Evolutionary conservation across 192 early-diverging fungal genomes (phyloP).

Genomic region (Umbelopsis sp.): DNA sequence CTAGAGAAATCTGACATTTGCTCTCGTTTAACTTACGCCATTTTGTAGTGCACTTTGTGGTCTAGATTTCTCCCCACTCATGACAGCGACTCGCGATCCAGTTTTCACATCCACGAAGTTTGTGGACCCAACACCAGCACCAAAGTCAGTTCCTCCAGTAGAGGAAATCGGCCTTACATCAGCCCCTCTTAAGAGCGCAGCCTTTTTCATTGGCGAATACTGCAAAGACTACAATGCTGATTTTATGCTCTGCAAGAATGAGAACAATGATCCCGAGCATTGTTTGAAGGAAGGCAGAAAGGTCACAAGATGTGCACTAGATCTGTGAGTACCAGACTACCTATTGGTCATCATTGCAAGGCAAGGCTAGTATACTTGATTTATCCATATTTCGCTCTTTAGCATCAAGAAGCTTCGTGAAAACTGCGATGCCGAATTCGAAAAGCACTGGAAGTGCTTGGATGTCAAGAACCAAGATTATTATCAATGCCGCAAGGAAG

Average conservation of each 20-base stretch:
- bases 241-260: constrained; percentile 96
- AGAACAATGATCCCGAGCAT: constrained; percentile 84
- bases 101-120: constrained; percentile 45
- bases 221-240: constrained; percentile 96
- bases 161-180: constrained; percentile 90
- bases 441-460: constrained; percentile 89
- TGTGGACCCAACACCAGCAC: constrained; percentile 84
- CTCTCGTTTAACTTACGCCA: background rate
- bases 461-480: constrained; percentile 92
- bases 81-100: constrained; percentile 43
- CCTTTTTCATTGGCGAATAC: constrained; percentile 85
- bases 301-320: constrained; percentile 93
- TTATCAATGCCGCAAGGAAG: constrained; percentile 75
- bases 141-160: constrained; percentile 68
- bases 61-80: constrained; percentile 21
- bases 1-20: background rate
- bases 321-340: constrained; percentile 64
- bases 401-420: constrained; percentile 86
- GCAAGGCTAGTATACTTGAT: background rate
- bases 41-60: constrained; percentile 11
- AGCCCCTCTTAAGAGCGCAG: constrained; percentile 89
- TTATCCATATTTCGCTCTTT: background rate
- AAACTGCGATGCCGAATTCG: constrained; percentile 87
- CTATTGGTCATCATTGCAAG: background rate
- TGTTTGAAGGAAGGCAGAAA: constrained; percentile 94